Percentiles rank a stretch among this genome's conserved stretches.
Evolutionary conservation across 2,329 filamentous ascomycete genomes (phyloP).

Genomic region (Venturia pyrina): DNA sequence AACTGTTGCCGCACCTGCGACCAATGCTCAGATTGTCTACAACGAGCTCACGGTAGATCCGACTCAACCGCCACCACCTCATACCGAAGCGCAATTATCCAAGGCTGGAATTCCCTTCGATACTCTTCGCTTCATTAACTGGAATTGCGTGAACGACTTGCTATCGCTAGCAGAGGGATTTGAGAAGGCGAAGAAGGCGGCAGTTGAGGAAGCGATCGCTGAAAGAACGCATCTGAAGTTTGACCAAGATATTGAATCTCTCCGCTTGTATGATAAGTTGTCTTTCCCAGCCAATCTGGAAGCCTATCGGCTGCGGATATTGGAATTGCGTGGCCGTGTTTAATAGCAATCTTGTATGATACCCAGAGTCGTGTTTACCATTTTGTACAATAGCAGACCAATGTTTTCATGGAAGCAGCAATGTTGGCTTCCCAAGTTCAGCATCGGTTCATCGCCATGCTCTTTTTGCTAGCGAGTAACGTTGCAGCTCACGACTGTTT

Average conservation of each 20-base stretch:
- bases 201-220: not conserved
- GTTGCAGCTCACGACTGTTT: not conserved
- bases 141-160: slow-evolving; percentile 37
- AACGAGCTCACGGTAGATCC: slow-evolving; percentile 35
- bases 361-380: not conserved
- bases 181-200: not conserved
- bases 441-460: not conserved
- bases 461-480: not conserved
- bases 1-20: not conserved
- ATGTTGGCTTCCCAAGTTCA: not conserved
- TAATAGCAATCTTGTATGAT: not conserved
- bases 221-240: not conserved
- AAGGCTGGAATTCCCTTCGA: slow-evolving; percentile 33
- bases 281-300: not conserved
- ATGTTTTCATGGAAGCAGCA: not conserved
- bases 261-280: not conserved
- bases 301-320: not conserved
- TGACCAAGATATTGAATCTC: not conserved
- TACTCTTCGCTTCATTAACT: slow-evolving; percentile 40
- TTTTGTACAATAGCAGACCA: not conserved
- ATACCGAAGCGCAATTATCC: slow-evolving; percentile 17
- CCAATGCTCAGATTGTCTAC: slow-evolving; percentile 28
- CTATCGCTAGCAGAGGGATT: slow-evolving; percentile 20
- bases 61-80: slow-evolving; percentile 19
- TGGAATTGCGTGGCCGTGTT: not conserved